Evolutionary conservation across 805 yeast genomes (phyloP).

Genomic region (Metschnikowia orientalis): DNA sequence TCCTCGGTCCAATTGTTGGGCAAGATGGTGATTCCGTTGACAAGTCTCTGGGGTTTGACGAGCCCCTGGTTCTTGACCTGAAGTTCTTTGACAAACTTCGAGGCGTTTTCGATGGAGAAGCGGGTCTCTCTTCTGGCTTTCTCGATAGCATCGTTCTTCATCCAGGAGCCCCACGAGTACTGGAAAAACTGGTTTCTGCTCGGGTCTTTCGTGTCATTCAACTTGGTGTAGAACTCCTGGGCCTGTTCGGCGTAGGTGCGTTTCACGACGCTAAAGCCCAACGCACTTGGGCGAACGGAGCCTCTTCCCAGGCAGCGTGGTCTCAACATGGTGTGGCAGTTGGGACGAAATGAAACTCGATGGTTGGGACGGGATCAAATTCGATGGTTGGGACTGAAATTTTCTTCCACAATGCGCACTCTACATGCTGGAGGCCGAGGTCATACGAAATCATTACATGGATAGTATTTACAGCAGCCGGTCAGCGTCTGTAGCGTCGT

Average conservation of each 20-base stretch:
- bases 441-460: no score
- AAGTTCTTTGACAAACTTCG: conserved; percentile 46
- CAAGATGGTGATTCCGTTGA: conserved; percentile 41
- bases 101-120: conserved; percentile 77
- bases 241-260: conserved; percentile 21
- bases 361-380: no score
- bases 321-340: no score
- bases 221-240: conserved; percentile 45
- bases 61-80: conserved; percentile 27
- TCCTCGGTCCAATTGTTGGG: conserved; percentile 45
- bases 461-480: no score
- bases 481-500: no score
- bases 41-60: conserved; percentile 36
- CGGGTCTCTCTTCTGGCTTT: conserved; percentile 72
- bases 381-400: no score
- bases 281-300: no score
- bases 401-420: no score
- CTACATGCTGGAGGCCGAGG: no score
- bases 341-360: no score
- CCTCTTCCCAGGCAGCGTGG: no score
- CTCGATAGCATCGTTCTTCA: conserved; percentile 70
- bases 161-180: conserved; percentile 96
- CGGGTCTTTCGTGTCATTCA: conserved; percentile 62
- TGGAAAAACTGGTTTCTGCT: conserved; percentile 70
- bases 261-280: no score